Percentiles rank a stretch among this genome's conserved stretches.
Evolutionary conservation across 208 protist species (phyloP).

Genomic region (Acanthamoeba healyi): DNA sequence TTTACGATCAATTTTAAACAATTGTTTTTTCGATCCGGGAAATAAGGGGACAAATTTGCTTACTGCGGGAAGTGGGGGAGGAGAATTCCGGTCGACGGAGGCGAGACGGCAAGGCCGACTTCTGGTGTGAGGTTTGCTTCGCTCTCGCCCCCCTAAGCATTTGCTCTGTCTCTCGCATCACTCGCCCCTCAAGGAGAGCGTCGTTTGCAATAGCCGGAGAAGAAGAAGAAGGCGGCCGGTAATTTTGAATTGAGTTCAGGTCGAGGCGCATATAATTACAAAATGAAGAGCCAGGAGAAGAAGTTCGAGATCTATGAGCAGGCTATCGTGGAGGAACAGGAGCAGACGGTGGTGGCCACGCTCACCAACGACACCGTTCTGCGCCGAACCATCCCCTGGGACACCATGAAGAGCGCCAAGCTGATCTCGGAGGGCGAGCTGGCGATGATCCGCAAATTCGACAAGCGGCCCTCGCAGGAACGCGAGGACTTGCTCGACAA

Average conservation of each 20-base stretch:
- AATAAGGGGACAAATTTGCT: conserved; percentile 16
- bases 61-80: conserved; percentile 28
- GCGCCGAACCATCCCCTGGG: conserved; percentile 22
- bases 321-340: conserved; percentile 52
- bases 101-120: too few species aligned
- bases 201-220: too few species aligned
- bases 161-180: neutral
- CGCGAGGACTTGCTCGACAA: conserved; percentile 12
- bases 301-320: conserved; percentile 42
- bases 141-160: neutral
- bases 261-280: neutral
- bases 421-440: conserved; percentile 41
- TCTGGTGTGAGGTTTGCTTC: neutral
- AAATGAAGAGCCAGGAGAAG: conserved; percentile 3
- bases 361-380: conserved; percentile 55
- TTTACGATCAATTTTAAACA: neutral
- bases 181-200: neutral
- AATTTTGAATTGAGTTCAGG: too few species aligned
- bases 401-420: conserved; percentile 44
- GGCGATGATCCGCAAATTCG: conserved; percentile 42
- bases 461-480: neutral
- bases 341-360: conserved; percentile 18
- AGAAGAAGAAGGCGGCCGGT: too few species aligned
- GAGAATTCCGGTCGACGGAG: conserved; percentile 6
- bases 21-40: neutral